Conservation (phyloP, 106 monocot genomes). For the Allium fistulosum region DNA sequence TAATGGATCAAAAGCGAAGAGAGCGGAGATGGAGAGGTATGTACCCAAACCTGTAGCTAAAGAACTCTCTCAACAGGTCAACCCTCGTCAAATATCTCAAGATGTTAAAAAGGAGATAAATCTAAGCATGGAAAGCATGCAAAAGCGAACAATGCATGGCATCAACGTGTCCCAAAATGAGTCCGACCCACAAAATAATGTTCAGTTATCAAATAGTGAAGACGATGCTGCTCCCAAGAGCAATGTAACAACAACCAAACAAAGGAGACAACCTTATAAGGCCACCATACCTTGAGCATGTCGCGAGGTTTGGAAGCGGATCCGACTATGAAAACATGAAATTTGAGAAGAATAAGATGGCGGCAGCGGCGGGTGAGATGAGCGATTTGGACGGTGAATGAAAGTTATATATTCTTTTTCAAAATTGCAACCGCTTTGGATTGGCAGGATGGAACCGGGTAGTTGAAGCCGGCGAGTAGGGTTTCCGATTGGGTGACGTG, state of each 20-base stretch:
- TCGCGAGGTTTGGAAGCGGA: too few relatives aligned
- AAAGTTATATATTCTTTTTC: too few relatives aligned
- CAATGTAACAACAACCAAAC: constrained; percentile 5
- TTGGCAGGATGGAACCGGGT: too few relatives aligned
- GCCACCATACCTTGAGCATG: too few relatives aligned
- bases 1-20: constrained; percentile 46
- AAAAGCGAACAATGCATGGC: constrained; percentile 51
- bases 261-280: constrained; percentile 8
- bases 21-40: constrained; percentile 96
- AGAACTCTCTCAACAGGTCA: constrained; percentile 33
- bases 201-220: constrained; percentile 7
- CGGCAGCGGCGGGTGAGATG: too few relatives aligned
- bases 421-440: too few relatives aligned
- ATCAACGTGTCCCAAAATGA: constrained; percentile 34
- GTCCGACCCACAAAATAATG: constrained; percentile 4
- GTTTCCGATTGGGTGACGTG: too few relatives aligned
- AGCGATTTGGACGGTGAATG: too few relatives aligned
- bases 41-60: constrained; percentile 72
- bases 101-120: constrained; percentile 22
- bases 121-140: constrained; percentile 34
- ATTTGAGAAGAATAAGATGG: too few relatives aligned
- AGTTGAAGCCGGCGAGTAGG: too few relatives aligned
- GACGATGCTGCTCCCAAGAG: not conserved
- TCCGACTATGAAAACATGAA: too few relatives aligned
- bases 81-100: constrained; percentile 8